Conservation (phyloP, 1,284 basidiomycete genomes). For the Schizophyllum commune region DNA sequence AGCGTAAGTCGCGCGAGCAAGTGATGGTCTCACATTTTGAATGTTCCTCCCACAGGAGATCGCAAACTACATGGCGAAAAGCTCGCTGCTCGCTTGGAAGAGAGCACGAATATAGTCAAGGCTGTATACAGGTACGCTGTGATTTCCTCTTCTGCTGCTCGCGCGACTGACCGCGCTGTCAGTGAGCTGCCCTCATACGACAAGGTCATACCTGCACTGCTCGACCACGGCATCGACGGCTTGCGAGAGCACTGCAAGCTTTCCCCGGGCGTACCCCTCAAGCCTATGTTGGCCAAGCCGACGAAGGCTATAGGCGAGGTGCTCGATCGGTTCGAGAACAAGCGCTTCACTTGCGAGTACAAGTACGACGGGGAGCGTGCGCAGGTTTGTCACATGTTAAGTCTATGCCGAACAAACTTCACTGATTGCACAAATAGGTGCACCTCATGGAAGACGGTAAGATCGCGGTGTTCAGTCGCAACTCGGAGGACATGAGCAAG, state of each 20-base stretch:
- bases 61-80: conserved; percentile 74
- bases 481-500: conserved; percentile 99
- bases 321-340: conserved; percentile 93
- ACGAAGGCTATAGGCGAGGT: conserved; percentile 99
- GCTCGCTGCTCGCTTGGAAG: conserved; percentile 70
- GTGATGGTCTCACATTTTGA: background rate
- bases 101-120: conserved; percentile 77
- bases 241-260: conserved; percentile 80
- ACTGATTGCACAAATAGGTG: conserved; percentile 37
- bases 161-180: background rate
- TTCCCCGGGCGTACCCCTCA: conserved; percentile 92
- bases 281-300: conserved; percentile 99
- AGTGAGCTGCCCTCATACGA: conserved; percentile 96
- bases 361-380: conserved; percentile 99
- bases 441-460: conserved; percentile 77
- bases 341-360: conserved; percentile 97
- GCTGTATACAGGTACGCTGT: conserved; percentile 77
- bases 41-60: conserved; percentile 37
- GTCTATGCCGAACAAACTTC: background rate
- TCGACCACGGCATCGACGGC: conserved; percentile 71
- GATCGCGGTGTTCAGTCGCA: conserved; percentile 89
- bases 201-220: conserved; percentile 85
- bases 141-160: background rate
- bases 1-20: conserved; percentile 33
- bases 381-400: conserved; percentile 45